Evolutionary conservation across 345 rosid species (phyloP), one percentile per base, ranked within the genome.

Genomic region (Gossypium longicalyx): DNA sequence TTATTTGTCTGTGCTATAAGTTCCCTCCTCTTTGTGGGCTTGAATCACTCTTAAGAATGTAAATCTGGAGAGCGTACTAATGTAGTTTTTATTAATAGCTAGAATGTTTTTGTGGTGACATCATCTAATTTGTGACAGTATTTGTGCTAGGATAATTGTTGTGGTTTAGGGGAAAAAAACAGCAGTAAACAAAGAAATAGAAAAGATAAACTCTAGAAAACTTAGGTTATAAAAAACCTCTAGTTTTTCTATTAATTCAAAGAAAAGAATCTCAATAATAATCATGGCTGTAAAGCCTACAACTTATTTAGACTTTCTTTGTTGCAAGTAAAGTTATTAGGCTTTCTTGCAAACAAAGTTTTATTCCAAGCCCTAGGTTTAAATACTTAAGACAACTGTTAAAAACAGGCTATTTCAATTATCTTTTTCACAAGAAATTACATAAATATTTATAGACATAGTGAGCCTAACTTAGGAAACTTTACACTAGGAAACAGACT

Each of bases 1-100:
- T 94, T 81, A 70, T 71, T 63, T 3, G 2, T n/a, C 12, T 56
- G 11, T 74, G 75, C 56, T 43, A 13, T 48, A 59, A 23, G 12
- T 67, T 23, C 56, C 41, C 12, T 45, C 38, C 53, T 11, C 49
- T 12, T 67, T 11, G 1, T 22, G 34, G 38, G n/a, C 54, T 67
- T 67, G 54, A 45, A 45, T 67, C 71, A 45, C 5, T 67, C n/a
- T 45, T 45, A 45, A 65, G 27, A 19, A 43, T 65, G 56, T 9
- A 68, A 66, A 68, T 68, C 38, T 49, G 58, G 58, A 68, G 44
- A 16, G 20, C 23, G 3, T 51, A 62, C 19, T 15, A 19, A 3
- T 67, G 27, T 43, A 2, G 29, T 44, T 10, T 34, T 13, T 44
- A 13, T 59, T 63, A 43, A 43, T 44, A 44, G 38, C 38, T 60